A percentile compares a stretch with the other conserved stretches of the same genome.
Conservation (phyloP, 2,329 filamentous ascomycete species). For the Curvularia lunata region DNA sequence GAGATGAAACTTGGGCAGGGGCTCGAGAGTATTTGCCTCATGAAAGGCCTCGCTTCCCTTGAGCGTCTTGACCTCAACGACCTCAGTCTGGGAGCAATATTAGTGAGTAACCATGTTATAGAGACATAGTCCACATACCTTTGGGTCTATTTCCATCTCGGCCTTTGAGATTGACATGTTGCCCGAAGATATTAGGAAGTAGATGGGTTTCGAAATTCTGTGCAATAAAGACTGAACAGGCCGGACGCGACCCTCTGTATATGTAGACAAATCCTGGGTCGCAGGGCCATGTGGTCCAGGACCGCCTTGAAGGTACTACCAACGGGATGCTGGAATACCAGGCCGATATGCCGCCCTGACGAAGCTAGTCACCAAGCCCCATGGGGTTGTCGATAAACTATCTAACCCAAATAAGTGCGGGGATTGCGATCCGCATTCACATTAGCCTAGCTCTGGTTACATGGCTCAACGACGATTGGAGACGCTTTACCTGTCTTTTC, state of each 20-base stretch:
- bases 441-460: not conserved
- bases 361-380: not conserved
- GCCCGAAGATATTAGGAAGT: not conserved
- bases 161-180: not conserved
- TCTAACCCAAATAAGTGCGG: not conserved
- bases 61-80: not conserved
- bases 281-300: not conserved
- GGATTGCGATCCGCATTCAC: not conserved
- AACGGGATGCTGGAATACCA: not conserved
- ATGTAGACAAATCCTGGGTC: not conserved
- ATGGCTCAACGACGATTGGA: not conserved
- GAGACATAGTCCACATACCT: not conserved
- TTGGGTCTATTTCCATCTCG: not conserved
- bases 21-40: not conserved
- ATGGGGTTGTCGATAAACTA: not conserved
- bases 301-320: not conserved
- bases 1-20: not conserved
- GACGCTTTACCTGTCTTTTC: not conserved
- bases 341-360: not conserved
- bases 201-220: not conserved
- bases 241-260: not conserved
- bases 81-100: not conserved
- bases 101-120: not conserved
- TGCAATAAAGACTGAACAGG: not conserved
- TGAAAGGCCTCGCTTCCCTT: not conserved